Evolutionary conservation across 257 asterid genomes (phyloP).

Genomic region (Anisodus tanguticus): DNA sequence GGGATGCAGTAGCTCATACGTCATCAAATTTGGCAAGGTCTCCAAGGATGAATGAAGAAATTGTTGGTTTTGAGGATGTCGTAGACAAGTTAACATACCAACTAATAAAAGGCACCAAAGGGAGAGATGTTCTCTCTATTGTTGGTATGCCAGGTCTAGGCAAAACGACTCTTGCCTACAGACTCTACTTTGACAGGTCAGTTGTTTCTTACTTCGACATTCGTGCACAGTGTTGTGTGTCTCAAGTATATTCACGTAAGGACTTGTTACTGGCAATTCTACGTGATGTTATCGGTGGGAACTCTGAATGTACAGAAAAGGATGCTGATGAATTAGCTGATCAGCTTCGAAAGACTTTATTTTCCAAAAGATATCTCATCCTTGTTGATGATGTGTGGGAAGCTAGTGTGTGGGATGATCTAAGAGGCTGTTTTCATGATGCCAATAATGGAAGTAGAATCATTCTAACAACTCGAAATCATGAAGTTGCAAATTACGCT

Average conservation of each 20-base stretch:
- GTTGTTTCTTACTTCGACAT: neutral
- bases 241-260: slow-evolving; percentile 24
- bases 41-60: neutral
- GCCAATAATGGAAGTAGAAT: slow-evolving; percentile 26
- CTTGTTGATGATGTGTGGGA: slow-evolving; percentile 32
- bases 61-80: slow-evolving; percentile 19
- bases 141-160: slow-evolving; percentile 29
- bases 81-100: neutral
- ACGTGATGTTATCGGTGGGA: neutral
- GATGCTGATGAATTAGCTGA: neutral
- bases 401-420: slow-evolving; percentile 16
- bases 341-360: neutral
- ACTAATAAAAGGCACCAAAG: neutral
- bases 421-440: slow-evolving; percentile 9
- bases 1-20: neutral
- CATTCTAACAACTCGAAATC: slow-evolving; percentile 11
- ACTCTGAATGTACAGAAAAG: neutral
- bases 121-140: neutral
- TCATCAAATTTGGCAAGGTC: neutral
- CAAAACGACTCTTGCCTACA: slow-evolving; percentile 30
- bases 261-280: slow-evolving; percentile 6
- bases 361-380: slow-evolving; percentile 5
- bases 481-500: slow-evolving; percentile 19
- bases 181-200: neutral
- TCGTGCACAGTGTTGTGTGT: slow-evolving; percentile 26